These are phyloP conservation scores for Aquanectria penicillioides DNA, from an alignment of 2,329 filamentous ascomycete genomes.

Conservation along the genomic window DNA sequence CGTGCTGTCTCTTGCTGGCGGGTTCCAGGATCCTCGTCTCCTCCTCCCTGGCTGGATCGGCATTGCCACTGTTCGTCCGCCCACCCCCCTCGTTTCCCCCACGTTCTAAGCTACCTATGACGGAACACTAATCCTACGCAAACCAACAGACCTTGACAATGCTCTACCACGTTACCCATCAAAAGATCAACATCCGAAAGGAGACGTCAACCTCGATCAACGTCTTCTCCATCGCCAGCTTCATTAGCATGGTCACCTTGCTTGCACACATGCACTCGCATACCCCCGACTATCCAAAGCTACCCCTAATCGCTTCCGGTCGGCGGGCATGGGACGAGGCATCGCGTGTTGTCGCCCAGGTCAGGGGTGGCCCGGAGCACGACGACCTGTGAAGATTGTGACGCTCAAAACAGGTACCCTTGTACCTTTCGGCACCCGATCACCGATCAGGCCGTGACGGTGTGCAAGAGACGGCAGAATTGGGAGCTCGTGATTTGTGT, in stretches of 20 bases:
- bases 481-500: background rate
- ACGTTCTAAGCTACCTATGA: no score
- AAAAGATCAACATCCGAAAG: slow-evolving; percentile 81
- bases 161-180: slow-evolving; percentile 80
- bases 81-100: slow-evolving; percentile 10
- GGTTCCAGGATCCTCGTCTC: slow-evolving; percentile 74
- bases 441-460: background rate
- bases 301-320: slow-evolving; percentile 63
- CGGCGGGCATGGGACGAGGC: slow-evolving; percentile 49
- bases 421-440: background rate
- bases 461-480: background rate
- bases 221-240: slow-evolving; percentile 80
- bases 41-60: slow-evolving; percentile 81
- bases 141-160: slow-evolving; percentile 77
- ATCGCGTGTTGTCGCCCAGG: slow-evolving; percentile 39
- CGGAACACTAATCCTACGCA: no score
- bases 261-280: slow-evolving; percentile 73
- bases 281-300: slow-evolving; percentile 68
- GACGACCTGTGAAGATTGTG: slow-evolving; percentile 38
- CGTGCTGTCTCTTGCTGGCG: slow-evolving; percentile 75
- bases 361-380: slow-evolving; percentile 43
- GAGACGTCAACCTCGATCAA: slow-evolving; percentile 82
- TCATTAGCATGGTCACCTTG: slow-evolving; percentile 77
- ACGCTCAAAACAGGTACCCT: background rate
- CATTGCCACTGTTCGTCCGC: slow-evolving; percentile 72